These are phyloP conservation scores for Aspergillus ruber DNA, from an alignment of 2,329 filamentous ascomycete genomes.

Conservation along the genomic window DNA sequence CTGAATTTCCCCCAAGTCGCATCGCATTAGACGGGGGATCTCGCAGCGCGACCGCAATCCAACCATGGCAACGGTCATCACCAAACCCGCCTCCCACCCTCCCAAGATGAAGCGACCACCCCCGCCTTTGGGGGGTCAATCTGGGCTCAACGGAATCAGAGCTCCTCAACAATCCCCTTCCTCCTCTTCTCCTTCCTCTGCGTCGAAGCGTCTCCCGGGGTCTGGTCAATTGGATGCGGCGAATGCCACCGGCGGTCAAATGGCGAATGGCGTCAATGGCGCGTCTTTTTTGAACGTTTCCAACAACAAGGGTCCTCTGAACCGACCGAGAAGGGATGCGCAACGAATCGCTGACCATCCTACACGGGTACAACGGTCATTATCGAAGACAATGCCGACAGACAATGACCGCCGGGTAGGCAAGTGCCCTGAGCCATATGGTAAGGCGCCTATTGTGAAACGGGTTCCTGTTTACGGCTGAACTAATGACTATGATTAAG, in stretches of 20 bases:
- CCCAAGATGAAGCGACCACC: conserved; percentile 63
- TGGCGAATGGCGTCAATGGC: conserved; percentile 41
- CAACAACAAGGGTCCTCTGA: conserved; percentile 28
- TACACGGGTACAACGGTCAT: conserved; percentile 26
- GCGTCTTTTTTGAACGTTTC: conserved; percentile 14
- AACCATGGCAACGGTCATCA: conserved; percentile 39
- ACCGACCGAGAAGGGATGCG: conserved; percentile 55
- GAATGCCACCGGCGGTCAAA: conserved; percentile 29
- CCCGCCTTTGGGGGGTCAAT: conserved; percentile 56
- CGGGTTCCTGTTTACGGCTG: conserved; percentile 3
- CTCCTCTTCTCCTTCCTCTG: conserved; percentile 50
- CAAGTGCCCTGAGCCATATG: conserved; percentile 42
- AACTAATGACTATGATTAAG: conserved; percentile 39
- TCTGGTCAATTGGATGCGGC: conserved; percentile 48
- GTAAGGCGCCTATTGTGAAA: conserved; percentile 21
- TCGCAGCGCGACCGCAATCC: conserved; percentile 11
- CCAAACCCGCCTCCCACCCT: conserved; percentile 38
- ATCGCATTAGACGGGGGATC: conserved; percentile 9
- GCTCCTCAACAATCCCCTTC: conserved; percentile 44
- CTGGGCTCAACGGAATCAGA: conserved; percentile 51
- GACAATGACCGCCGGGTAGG: conserved; percentile 27
- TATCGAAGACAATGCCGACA: conserved; percentile 24
- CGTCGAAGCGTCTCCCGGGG: conserved; percentile 51
- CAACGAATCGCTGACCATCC: conserved; percentile 32
- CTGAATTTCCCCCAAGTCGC: conserved; percentile 7